Conservation (phyloP, 352 stramenopile genomes). For the Phytophthora tentaculata region DNA sequence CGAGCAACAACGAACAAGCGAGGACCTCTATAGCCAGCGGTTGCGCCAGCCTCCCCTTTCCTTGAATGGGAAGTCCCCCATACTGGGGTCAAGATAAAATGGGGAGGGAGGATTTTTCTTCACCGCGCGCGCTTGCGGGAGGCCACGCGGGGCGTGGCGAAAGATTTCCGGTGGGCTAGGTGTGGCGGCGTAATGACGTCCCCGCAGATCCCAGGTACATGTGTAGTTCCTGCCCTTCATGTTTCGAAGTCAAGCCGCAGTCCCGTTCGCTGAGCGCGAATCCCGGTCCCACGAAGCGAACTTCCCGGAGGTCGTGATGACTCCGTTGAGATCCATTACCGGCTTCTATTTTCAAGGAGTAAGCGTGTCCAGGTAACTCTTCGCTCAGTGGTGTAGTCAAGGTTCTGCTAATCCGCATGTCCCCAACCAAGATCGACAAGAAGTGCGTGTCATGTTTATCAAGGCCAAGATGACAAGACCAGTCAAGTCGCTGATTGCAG, state of each 20-base stretch:
- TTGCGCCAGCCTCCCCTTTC: conserved; percentile 8
- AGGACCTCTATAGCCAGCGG: conserved; percentile 34
- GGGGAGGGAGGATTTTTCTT: neutral
- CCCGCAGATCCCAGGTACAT: neutral
- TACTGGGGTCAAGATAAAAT: neutral
- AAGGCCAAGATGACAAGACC: neutral
- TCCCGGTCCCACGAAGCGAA: neutral
- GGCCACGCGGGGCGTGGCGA: neutral
- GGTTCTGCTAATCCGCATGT: neutral
- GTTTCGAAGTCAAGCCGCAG: neutral
- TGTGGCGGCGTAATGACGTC: neutral
- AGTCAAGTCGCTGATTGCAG: neutral
- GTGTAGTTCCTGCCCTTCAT: neutral
- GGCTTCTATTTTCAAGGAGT: neutral
- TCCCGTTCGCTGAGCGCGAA: neutral
- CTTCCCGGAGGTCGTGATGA: neutral
- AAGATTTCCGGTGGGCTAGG: neutral
- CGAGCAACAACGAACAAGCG: too few species aligned
- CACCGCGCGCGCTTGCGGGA: neutral
- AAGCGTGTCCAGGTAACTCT: neutral
- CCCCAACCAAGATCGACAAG: neutral
- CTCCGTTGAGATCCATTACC: neutral
- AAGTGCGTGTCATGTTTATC: neutral
- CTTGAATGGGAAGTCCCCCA: neutral
- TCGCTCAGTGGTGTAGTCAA: neutral